These are phyloP conservation scores for Podospora fimiseda DNA, from an alignment of 495 filamentous ascomycete genomes.

Conservation along the genomic window DNA sequence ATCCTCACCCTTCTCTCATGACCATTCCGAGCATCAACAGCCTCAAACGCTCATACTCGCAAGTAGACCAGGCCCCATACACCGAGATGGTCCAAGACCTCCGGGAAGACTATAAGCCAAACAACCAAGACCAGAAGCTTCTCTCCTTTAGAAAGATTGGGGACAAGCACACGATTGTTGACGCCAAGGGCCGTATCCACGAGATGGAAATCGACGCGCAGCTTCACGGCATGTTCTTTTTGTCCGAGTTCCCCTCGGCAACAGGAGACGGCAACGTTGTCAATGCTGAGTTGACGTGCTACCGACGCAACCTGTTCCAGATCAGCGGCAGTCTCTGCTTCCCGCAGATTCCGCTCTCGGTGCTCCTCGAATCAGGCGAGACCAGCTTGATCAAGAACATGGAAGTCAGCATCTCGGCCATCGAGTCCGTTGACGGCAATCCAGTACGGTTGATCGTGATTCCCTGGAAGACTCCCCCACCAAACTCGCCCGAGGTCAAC, in stretches of 20 bases:
- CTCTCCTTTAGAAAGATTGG: slow-evolving; percentile 47
- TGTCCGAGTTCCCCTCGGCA: slow-evolving; percentile 75
- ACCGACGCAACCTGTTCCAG: slow-evolving; percentile 87
- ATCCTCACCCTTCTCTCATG: slow-evolving; percentile 40
- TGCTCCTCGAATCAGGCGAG: slow-evolving; percentile 72
- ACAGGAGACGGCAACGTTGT: slow-evolving; percentile 57
- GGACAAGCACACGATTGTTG: slow-evolving; percentile 52
- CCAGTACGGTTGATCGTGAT: slow-evolving; percentile 88
- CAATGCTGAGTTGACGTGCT: slow-evolving; percentile 82
- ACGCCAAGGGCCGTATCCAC: slow-evolving; percentile 48
- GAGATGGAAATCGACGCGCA: slow-evolving; percentile 66
- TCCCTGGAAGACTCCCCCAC: slow-evolving; percentile 88
- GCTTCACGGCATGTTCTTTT: slow-evolving; percentile 93
- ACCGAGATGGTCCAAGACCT: slow-evolving; percentile 49
- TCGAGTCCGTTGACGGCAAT: slow-evolving; percentile 81
- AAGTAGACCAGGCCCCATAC: slow-evolving; percentile 41
- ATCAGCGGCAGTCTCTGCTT: slow-evolving; percentile 81
- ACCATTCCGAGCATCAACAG: slow-evolving; percentile 49
- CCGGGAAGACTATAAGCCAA: slow-evolving; percentile 48
- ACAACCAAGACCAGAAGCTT: slow-evolving; percentile 52
- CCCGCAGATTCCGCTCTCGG: slow-evolving; percentile 66
- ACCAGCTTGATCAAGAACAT: slow-evolving; percentile 72
- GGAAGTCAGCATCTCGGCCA: slow-evolving; percentile 81
- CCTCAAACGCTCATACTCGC: slow-evolving; percentile 46
- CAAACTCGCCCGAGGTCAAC: slow-evolving; percentile 56